Evolutionary conservation across 306 rosid species (phyloP), one percentile per base, ranked within the genome.

Genomic region (Oemleria cerasiformis): DNA sequence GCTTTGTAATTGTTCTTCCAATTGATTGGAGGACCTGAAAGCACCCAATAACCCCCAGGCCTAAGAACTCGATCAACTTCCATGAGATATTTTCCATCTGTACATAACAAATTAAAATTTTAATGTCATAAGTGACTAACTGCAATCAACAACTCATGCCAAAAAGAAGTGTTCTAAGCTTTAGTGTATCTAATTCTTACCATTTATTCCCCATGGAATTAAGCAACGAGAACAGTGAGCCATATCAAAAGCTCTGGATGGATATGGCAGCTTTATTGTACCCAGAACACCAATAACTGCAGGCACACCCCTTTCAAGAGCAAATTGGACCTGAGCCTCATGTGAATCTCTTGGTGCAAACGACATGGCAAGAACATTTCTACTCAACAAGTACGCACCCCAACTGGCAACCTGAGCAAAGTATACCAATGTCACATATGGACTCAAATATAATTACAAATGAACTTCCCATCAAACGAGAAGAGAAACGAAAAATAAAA

Each of bases 171-270:
- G 23, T 39, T 54, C 25, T 11, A 15, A 45, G 39, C 3, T 53
- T 45, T 60, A 43, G 10, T 53, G 53, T 48, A 65, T 39, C 40
- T 58, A 77, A 74, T 59, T 68, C 92, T 84, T 75, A 95, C 99
- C 92, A 82, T 91, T 91, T 73, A 78, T 74, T 64, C 97, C 96
- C 97, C 96, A 95, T 5, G 92, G 99, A 76, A 95, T 95, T 73
- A 95, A 85, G 84, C 96, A 95, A 34, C 96, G 99, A 77, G 97
- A 92, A 84, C 99, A 95, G 76, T 95, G 99, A 43, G 97, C 99
- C 96, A 95, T 89, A 85, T 92, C 99, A 86, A 95, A 91, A 76
- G 97, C 96, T 75, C 88, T 81, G 68, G 96, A 80, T 75, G 97
- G 97, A 84, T 89, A 94, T 7, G 98, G 98, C 82, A 89, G 71